Conservation (phyloP, 192 early-diverging fungal genomes). For the Backusella tuberculispora region DNA sequence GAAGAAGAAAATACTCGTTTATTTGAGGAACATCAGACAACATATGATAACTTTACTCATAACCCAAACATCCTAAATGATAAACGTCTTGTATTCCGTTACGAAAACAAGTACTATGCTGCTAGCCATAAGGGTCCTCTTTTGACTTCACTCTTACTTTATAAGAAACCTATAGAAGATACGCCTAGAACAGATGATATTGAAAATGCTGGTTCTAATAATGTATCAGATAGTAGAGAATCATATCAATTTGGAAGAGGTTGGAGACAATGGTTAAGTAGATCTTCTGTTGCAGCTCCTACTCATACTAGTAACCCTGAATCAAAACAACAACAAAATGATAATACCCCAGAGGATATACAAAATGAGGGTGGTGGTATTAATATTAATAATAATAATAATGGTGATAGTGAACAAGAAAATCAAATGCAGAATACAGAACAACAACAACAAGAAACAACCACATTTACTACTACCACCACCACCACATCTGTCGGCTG, state of each 20-base stretch:
- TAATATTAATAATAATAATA: background rate
- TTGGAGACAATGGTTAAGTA: slow-evolving; percentile 47
- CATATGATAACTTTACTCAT: slow-evolving; percentile 60
- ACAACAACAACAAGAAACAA: slow-evolving; percentile 18
- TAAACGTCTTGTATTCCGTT: slow-evolving; percentile 55
- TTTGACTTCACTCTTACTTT: slow-evolving; percentile 61
- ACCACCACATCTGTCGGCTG: slow-evolving; percentile 41
- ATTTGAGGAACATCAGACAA: slow-evolving; percentile 57
- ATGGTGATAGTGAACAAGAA: background rate
- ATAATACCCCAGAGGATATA: background rate
- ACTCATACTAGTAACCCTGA: background rate
- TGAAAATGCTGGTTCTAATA: background rate
- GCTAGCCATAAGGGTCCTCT: slow-evolving; percentile 67
- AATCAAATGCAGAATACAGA: background rate
- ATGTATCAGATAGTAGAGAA: slow-evolving; percentile 36
- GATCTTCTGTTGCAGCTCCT: slow-evolving; percentile 42
- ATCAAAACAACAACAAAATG: background rate
- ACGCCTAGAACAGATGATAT: slow-evolving; percentile 53
- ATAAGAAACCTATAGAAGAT: slow-evolving; percentile 32
- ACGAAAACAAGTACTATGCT: slow-evolving; percentile 65
- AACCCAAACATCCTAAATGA: slow-evolving; percentile 63
- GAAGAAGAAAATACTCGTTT: slow-evolving; percentile 46
- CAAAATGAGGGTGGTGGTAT: background rate
- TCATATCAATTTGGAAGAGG: slow-evolving; percentile 45
- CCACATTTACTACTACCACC: slow-evolving; percentile 44